phyloP scores from a whole-genome alignment of 2,329 filamentous ascomycete species.

The Pyricularia sp. region DNA sequence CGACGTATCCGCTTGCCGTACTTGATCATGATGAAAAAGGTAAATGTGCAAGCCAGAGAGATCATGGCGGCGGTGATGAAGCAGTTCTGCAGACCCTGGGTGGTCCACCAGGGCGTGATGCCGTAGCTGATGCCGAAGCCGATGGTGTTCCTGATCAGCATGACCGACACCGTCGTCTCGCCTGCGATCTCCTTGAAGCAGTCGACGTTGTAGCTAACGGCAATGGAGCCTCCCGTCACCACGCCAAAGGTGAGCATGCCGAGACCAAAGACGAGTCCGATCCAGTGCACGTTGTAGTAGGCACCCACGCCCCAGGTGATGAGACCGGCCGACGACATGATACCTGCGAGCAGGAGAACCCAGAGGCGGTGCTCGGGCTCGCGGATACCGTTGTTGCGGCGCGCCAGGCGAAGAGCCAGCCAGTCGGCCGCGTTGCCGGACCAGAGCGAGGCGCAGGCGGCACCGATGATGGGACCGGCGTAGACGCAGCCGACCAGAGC shows the following conservation, averaged over 20 bases:
- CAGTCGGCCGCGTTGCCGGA: constrained; percentile 13
- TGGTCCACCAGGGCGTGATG: constrained; percentile 24
- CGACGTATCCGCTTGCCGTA: constrained; percentile 17
- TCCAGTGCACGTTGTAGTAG: too few relatives aligned
- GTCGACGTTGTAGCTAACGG: constrained; percentile 31
- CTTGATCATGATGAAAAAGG: constrained; percentile 20
- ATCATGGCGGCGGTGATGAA: constrained; percentile 22
- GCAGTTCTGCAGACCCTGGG: constrained; percentile 20
- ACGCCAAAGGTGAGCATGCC: constrained; percentile 23
- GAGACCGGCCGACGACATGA: too few relatives aligned
- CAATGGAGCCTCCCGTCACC: constrained; percentile 26
- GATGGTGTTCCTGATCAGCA: constrained; percentile 18
- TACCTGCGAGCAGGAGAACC: constrained; percentile 25
- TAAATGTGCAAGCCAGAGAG: constrained; percentile 15
- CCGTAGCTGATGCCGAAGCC: constrained; percentile 19
- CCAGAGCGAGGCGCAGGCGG: constrained; percentile 13
- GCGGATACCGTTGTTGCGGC: constrained; percentile 27
- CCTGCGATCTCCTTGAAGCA: constrained; percentile 23
- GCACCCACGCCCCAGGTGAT: too few relatives aligned
- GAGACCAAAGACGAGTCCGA: too few relatives aligned
- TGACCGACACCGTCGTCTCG: constrained; percentile 13
- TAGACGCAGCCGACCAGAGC: constrained; percentile 14
- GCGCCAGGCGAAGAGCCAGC: constrained; percentile 20
- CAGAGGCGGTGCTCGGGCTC: constrained; percentile 23
- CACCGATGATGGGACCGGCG: constrained; percentile 13